Base-by-base conservation (phyloP, 768 basidiomycete genomes). In the Leccinum variicolor region DNA sequence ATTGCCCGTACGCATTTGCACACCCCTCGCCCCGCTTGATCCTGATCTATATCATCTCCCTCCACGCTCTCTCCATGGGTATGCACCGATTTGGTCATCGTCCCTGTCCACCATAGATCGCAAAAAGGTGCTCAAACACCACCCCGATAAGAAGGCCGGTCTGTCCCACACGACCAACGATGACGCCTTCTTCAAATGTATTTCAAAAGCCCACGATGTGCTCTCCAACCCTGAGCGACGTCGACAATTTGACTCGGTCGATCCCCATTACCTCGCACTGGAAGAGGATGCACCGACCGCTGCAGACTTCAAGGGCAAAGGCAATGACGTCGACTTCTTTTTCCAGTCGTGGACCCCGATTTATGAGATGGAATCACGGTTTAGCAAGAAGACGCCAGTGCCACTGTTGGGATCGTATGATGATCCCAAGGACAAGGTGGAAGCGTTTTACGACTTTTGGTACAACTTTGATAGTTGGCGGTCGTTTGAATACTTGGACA, bases 401-500 rank as follows among this genome's bases (percentile, higher is more conserved):
- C 95, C 93, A 6, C 73, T 79, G 57, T 82, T 99, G 26, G 96
- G 95, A 10, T 74, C 73, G 28, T 74, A 81, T 58, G 81, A 90
- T 47, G 84, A 87, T 21, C 71, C 85, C 56, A 96, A 97, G 74
- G 82, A 83, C 62, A 83, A 84, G 55, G 95, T 98, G 54, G 92
- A 96, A 72, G 81, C 76, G 6, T 98, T 99, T 81, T 99, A 99
- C 79, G 90, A 98, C 74, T 97, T 96, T 75, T 99, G 94, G 94
- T 98, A 99, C 81, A 96, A 95, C 81, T 96, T 99, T 75, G 96
- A 98, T 74, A 92, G 89, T 64, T 99, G 96, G 96, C 81, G 96
- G 66, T 92, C 88, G 73, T 99, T 98, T 71, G 96, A 99, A 75
- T 98, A 94, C 81, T 78, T 90, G 63, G 96, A 99, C 78, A 98